Conservation (phyloP, 176 grass and related monocot genomes). For the Otatea glauca region DNA sequence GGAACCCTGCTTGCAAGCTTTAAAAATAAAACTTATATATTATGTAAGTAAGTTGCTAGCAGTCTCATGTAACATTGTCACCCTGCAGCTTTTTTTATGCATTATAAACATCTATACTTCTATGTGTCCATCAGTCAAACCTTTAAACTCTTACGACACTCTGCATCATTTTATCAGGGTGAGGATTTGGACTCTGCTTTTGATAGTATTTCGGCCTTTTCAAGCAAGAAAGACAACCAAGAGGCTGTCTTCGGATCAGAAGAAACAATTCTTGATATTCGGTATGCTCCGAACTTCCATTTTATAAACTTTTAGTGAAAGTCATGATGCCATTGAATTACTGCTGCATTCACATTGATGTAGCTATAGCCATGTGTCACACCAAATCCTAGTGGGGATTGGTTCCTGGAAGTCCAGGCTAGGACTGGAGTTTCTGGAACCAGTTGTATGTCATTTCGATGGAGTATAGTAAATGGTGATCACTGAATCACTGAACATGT, state of each 20-base stretch:
- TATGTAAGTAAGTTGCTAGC: slow-evolving; percentile 16
- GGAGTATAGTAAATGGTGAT: not conserved
- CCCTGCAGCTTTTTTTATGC: not conserved
- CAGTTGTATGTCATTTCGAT: not conserved
- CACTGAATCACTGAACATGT: not conserved
- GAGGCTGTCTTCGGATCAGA: slow-evolving; percentile 87
- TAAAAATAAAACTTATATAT: not conserved
- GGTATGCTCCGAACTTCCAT: slow-evolving; percentile 55
- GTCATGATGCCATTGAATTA: slow-evolving; percentile 13
- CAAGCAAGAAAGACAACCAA: slow-evolving; percentile 85
- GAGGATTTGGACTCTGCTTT: slow-evolving; percentile 98
- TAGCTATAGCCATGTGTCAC: not conserved
- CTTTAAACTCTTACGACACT: slow-evolving; percentile 4
- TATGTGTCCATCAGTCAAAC: not conserved
- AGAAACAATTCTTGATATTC: slow-evolving; percentile 92
- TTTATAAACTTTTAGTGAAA: slow-evolving; percentile 7
- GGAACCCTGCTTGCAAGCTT: slow-evolving; percentile 3
- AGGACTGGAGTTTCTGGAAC: not conserved
- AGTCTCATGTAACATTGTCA: slow-evolving; percentile 16
- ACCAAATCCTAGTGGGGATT: not conserved
- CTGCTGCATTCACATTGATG: slow-evolving; percentile 20
- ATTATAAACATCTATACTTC: not conserved
- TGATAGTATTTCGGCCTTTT: slow-evolving; percentile 98
- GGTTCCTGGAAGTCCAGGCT: slow-evolving; percentile 21
- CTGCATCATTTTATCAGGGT: slow-evolving; percentile 57